Base-by-base conservation (phyloP, 2,329 filamentous ascomycete genomes). In the Clonostachys byssicola region DNA sequence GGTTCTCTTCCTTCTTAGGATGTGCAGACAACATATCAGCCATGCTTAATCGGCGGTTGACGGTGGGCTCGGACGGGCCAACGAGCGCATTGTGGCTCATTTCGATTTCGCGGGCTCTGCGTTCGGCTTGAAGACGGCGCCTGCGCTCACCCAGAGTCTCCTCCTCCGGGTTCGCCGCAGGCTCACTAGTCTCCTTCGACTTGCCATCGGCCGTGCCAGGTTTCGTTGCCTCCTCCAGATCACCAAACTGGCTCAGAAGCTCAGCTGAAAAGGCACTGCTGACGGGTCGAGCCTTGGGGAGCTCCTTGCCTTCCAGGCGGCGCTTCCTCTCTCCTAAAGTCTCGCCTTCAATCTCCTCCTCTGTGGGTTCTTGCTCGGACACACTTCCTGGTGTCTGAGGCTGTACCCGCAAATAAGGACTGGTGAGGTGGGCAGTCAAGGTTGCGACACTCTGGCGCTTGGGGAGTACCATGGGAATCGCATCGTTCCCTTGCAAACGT, bases 61-160 rank as follows among this genome's bases (percentile, higher is more conserved):
- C 49, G 16, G 50, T 50, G 6, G 54, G 54, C 16, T 42, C 42
- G 7, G 47, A 43, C n/a, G 49, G 49, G 16, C 53, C 52, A 13
- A 52, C 51, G 17, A 58, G 51, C 16, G 59, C 56, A 46, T 63
- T 61, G 36, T 66, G 60, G 40, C 67, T 70, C 62, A 80, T 78
- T 52, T 79, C 78, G 40, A 73, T 68, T 51, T 80, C 77, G 30
- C 80, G 77, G 7, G 84, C 84, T 63, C 88, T 84, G 23, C 75
- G 74, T 57, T 85, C 82, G 7, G 83, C 82, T 61, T 91, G 87
- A 2, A 94, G 72, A 23, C 89, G 80, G 30, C 81, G 82, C 1
- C 88, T 83, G 12, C 89, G 83, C 62, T 92, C 87, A 10, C 88
- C 89, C 0, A 94, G 73, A 0, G 89, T 92, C 60, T 94, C 89